Conservation (phyloP, 2,329 filamentous ascomycete genomes). For the Epichloe glyceriae region DNA sequence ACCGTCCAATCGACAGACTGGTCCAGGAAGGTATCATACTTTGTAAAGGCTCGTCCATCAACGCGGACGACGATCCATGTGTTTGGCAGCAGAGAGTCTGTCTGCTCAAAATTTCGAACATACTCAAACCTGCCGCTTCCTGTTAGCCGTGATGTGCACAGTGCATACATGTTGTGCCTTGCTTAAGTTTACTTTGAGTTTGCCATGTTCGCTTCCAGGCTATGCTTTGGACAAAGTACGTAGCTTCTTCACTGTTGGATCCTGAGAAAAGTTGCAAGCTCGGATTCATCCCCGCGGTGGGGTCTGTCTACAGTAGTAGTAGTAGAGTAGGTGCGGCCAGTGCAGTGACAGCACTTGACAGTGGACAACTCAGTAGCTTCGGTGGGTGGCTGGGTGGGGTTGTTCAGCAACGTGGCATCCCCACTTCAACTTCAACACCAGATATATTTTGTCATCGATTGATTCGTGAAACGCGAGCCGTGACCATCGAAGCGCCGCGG, state of each 20-base stretch:
- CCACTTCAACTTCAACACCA: too few relatives aligned
- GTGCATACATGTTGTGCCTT: background rate
- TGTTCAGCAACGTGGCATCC: too few relatives aligned
- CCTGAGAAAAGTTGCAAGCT: too few relatives aligned
- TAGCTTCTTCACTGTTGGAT: background rate
- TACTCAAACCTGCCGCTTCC: conserved; percentile 65
- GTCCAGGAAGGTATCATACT: conserved; percentile 37
- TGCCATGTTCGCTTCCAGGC: conserved; percentile 28
- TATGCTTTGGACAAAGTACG: background rate
- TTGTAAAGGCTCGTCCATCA: conserved; percentile 89
- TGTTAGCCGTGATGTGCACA: conserved; percentile 1
- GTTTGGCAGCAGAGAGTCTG: conserved; percentile 68
- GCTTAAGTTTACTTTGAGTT: conserved; percentile 37
- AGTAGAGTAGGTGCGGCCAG: too few relatives aligned
- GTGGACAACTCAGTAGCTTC: too few relatives aligned
- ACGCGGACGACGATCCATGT: conserved; percentile 94
- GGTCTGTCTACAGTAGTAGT: background rate
- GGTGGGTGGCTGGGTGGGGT: too few relatives aligned
- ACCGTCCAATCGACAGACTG: too few relatives aligned
- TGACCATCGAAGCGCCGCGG: too few relatives aligned
- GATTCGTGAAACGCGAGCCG: background rate
- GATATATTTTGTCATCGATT: background rate
- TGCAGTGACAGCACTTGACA: too few relatives aligned
- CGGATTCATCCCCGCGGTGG: background rate
- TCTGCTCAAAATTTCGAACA: conserved; percentile 77